A percentile compares a stretch with the other conserved stretches of the same genome.
Conservation (phyloP, 2,329 filamentous ascomycete species). For the Xenoacremonium recifei region DNA sequence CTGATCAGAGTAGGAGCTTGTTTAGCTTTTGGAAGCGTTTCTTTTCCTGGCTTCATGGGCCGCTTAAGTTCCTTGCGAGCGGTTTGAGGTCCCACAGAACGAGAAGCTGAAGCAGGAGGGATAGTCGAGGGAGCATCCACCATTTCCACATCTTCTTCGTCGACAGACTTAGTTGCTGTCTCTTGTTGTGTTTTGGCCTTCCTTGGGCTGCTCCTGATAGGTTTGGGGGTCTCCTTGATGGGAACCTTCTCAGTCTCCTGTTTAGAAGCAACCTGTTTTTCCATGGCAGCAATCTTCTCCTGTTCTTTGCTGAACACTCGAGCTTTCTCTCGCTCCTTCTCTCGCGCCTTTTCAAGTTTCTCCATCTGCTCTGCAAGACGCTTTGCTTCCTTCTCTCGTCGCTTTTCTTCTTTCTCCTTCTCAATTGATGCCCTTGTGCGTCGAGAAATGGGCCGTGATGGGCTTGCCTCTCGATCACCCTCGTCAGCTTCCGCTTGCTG, state of each 20-base stretch:
- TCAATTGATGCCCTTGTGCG: constrained; percentile 59
- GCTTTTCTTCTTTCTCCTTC: constrained; percentile 63
- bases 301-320: constrained; percentile 57
- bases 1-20: constrained; percentile 69
- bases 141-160: constrained; percentile 54
- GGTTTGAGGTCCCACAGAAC: constrained; percentile 47
- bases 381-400: constrained; percentile 63
- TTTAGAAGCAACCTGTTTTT: constrained; percentile 51
- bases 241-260: constrained; percentile 49
- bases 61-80: constrained; percentile 56
- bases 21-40: constrained; percentile 56
- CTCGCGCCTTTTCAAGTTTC: constrained; percentile 65
- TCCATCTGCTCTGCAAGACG: constrained; percentile 58
- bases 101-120: constrained; percentile 60
- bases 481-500: constrained; percentile 14
- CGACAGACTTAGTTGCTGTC: constrained; percentile 21
- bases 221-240: constrained; percentile 41
- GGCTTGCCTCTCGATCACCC: constrained; percentile 34
- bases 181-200: constrained; percentile 41
- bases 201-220: constrained; percentile 51
- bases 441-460: constrained; percentile 41
- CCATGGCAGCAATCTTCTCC: constrained; percentile 52
- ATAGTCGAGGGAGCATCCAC: constrained; percentile 51
- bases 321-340: constrained; percentile 70
- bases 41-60: constrained; percentile 62